These are phyloP conservation scores for Suillus lakei DNA, from an alignment of 768 basidiomycete genomes.

Conservation along the genomic window DNA sequence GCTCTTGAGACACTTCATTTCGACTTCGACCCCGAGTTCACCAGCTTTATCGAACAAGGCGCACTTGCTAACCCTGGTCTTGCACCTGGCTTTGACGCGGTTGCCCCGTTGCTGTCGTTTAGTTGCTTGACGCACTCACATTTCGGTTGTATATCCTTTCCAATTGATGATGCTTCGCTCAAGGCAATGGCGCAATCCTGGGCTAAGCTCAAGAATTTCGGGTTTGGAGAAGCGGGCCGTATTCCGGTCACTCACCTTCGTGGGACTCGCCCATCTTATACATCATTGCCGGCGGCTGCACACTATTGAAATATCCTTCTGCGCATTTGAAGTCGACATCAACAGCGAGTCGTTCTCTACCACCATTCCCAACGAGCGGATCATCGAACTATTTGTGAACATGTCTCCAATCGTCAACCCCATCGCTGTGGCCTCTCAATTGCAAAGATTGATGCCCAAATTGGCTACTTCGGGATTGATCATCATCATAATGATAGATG, in stretches of 20 bases:
- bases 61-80: neutral
- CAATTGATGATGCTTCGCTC: neutral
- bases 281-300: neutral
- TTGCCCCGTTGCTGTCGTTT: neutral
- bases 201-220: neutral
- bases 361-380: neutral
- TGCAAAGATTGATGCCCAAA: neutral
- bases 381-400: neutral
- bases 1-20: neutral
- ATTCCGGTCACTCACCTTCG: neutral
- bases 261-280: neutral
- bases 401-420: neutral
- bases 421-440: neutral
- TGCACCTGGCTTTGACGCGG: neutral
- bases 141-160: neutral
- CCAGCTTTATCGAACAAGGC: neutral
- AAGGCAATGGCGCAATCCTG: neutral
- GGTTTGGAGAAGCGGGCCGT: neutral
- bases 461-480: too few species aligned
- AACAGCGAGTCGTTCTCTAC: neutral
- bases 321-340: neutral
- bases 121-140: neutral
- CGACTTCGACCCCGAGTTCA: neutral
- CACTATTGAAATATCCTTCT: neutral
- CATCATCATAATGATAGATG: too few species aligned